These are phyloP conservation scores for Cladophialophora psammophila DNA, from an alignment of 2,329 filamentous ascomycete species.

Conservation along the genomic window DNA sequence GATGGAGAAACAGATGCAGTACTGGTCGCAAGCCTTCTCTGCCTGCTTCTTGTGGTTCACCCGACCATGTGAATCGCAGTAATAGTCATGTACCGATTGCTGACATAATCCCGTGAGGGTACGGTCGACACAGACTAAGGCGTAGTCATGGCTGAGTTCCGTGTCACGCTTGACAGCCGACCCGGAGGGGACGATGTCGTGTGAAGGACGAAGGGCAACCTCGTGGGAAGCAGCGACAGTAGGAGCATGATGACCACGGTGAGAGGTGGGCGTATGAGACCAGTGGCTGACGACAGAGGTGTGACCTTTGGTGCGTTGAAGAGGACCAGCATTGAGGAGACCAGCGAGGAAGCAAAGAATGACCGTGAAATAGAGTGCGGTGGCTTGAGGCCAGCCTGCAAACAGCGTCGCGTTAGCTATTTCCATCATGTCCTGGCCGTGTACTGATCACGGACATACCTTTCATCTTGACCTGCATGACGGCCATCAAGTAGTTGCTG, in stretches of 20 bases:
- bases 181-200: background rate
- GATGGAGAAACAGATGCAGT: constrained; percentile 13
- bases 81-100: background rate
- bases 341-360: constrained; percentile 15
- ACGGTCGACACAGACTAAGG: constrained; percentile 8
- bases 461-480: constrained; percentile 19
- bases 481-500: background rate
- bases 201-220: background rate
- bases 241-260: background rate
- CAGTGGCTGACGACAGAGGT: constrained; percentile 6
- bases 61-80: background rate
- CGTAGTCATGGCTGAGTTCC: background rate
- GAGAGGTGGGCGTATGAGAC: background rate
- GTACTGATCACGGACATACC: background rate
- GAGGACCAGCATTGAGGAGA: constrained; percentile 15
- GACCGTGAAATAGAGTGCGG: background rate
- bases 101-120: background rate
- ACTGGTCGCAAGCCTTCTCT: background rate
- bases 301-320: constrained; percentile 7
- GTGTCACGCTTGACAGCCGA: background rate
- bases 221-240: constrained; percentile 2
- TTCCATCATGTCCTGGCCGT: background rate
- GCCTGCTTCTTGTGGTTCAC: background rate
- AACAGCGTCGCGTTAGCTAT: background rate
- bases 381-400: constrained; percentile 17